These are phyloP conservation scores for Fagus crenata DNA, from an alignment of 306 rosid genomes.

Conservation along the genomic window DNA sequence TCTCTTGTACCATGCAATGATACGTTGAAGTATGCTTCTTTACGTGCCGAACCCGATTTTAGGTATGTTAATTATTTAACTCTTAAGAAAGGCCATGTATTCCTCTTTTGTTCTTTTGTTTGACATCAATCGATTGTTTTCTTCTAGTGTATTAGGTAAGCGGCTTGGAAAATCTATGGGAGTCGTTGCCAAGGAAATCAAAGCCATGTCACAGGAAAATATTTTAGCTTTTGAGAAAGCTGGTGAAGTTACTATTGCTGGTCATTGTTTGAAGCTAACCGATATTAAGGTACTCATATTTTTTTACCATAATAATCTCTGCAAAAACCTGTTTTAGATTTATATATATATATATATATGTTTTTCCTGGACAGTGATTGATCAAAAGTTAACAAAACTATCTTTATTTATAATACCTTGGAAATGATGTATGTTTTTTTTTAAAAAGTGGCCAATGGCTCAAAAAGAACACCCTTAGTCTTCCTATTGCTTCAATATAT, in stretches of 20 bases:
- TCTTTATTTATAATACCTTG: background rate
- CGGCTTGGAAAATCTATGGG: conserved; percentile 93
- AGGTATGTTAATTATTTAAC: conserved; percentile 53
- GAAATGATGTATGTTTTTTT: background rate
- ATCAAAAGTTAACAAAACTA: background rate
- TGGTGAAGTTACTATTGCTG: conserved; percentile 72
- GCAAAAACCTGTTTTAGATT: background rate
- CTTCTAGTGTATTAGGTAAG: conserved; percentile 72
- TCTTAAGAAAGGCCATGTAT: background rate
- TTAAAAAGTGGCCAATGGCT: background rate
- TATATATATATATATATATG: background rate
- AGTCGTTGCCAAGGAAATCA: conserved; percentile 72
- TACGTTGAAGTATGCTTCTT: conserved; percentile 76
- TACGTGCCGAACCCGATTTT: conserved; percentile 92
- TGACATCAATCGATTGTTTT: conserved; percentile 19
- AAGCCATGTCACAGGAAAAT: conserved; percentile 82
- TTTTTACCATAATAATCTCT: background rate
- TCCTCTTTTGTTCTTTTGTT: conserved; percentile 6
- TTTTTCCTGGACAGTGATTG: background rate
- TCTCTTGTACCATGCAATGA: conserved; percentile 86
- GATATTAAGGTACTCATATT: conserved; percentile 75
- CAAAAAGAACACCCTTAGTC: background rate
- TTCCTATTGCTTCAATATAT: background rate
- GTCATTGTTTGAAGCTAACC: conserved; percentile 69
- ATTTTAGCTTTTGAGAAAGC: conserved; percentile 82